Evolutionary conservation across 495 filamentous ascomycete genomes (phyloP), one percentile per base, ranked within the genome.

Genomic region (Clohesyomyces aquaticus): DNA sequence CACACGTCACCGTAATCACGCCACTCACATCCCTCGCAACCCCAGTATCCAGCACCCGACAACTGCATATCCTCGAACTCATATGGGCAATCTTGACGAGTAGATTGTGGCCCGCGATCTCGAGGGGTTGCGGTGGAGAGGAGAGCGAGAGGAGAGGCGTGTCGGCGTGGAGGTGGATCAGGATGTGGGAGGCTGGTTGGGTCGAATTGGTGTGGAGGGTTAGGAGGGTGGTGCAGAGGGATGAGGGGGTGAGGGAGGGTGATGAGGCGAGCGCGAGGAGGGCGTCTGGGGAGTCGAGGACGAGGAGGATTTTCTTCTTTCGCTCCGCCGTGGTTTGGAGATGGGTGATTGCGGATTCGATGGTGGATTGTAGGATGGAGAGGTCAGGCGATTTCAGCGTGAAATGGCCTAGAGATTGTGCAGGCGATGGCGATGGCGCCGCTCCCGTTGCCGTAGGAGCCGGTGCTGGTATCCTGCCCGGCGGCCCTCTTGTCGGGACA

Each of bases 11-110:
- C 67, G 93, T 82, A 56, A 96, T 65, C 35, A 96, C 90, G 9
- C 94, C 93, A 77, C 89, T 96, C 23, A 97, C 90, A 79, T 98
- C 93, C 74, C 81, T 88, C 53, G 93, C 94, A 16, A 85, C 82
- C 1, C 93, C 93, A 0, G 91, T 96, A 68, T 93, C 90, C 61
- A 98, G 75, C 62, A 83, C 80, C 47, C 91, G 80, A 26, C 93
- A 75, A 63, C 89, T 85, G 72, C 93, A 80, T 1, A 90, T 78
- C 59, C 82, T 80, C 9, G 79, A 71, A 10, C 94, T 91, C 69
- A 85, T 79, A 74, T 96, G 91, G n/a, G 87, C 89, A 68, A 90
- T 65, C 2, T 80, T 81, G 58, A 90, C 74, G 42, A 87, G 78
- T 51, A 96, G 85, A 28, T 85, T 80, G 9, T 89, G 82, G 73